A percentile compares a stretch with the other conserved stretches of the same genome.
Evolutionary conservation across 179 eudicot genomes (phyloP).

Genomic region (Vitellaria paradoxa): DNA sequence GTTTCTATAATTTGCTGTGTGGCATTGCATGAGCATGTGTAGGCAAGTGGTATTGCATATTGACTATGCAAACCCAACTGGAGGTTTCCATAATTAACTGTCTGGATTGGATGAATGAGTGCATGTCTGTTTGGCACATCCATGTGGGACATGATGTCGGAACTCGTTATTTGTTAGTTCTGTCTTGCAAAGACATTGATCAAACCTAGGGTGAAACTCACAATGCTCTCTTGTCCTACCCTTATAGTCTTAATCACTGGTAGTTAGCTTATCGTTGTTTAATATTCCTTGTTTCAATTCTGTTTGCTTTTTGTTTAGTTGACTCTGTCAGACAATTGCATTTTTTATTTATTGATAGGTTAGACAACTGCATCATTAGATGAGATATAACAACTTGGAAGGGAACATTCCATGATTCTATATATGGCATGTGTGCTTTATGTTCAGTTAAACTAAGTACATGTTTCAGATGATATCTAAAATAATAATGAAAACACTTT

Average conservation of each 20-base stretch:
- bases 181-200: background rate
- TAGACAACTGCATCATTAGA: background rate
- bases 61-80: background rate
- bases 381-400: background rate
- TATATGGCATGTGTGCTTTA: background rate
- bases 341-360: background rate
- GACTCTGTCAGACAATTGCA: no score
- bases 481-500: background rate
- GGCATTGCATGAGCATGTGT: background rate
- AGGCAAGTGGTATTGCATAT: constrained; percentile 1
- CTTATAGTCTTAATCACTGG: background rate
- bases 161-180: background rate
- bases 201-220: background rate
- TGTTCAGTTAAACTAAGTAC: background rate
- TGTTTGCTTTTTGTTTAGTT: no score
- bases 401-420: background rate
- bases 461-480: background rate
- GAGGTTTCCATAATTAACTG: background rate
- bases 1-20: background rate
- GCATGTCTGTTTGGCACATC: background rate
- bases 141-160: background rate
- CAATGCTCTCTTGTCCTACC: background rate
- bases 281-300: no score
- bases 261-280: no score
- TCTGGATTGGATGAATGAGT: background rate